A percentile compares a stretch with the other conserved stretches of the same genome.
These are phyloP conservation scores for Wickerhamomyces alni DNA, from an alignment of 805 yeast genomes.

Conservation along the genomic window DNA sequence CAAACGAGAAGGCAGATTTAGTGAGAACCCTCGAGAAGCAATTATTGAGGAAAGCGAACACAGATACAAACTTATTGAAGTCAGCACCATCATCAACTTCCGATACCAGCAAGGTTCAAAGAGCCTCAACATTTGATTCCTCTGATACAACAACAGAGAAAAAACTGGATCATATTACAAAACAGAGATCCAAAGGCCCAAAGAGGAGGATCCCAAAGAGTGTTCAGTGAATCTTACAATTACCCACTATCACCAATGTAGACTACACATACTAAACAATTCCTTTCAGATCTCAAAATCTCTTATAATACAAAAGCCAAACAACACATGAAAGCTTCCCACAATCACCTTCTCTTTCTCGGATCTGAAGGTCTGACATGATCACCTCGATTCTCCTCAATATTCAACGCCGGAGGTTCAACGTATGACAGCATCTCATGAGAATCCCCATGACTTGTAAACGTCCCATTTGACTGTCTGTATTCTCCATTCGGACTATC, in stretches of 20 bases:
- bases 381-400: background rate
- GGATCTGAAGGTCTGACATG: conserved; percentile 1
- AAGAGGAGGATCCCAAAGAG: conserved; percentile 29
- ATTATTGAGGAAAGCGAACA: conserved; percentile 15
- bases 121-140: conserved; percentile 20
- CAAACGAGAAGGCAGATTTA: background rate
- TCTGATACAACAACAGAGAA: conserved; percentile 1
- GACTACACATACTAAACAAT: too few species aligned
- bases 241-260: too few species aligned
- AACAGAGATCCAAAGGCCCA: conserved; percentile 29
- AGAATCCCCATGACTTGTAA: too few species aligned
- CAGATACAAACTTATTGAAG: conserved; percentile 9
- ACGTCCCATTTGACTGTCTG: too few species aligned
- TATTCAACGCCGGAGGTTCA: too few species aligned
- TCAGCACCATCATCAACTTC: conserved; percentile 1
- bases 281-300: too few species aligned
- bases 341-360: background rate
- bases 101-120: conserved; percentile 5
- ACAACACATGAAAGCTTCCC: too few species aligned
- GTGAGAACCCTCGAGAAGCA: conserved; percentile 7
- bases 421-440: too few species aligned
- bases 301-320: too few species aligned
- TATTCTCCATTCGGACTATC: too few species aligned
- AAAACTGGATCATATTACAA: conserved; percentile 25
- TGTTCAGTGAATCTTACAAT: background rate